These are phyloP conservation scores for Cerioporus squamosus DNA, from an alignment of 1,284 basidiomycete genomes.

Conservation along the genomic window DNA sequence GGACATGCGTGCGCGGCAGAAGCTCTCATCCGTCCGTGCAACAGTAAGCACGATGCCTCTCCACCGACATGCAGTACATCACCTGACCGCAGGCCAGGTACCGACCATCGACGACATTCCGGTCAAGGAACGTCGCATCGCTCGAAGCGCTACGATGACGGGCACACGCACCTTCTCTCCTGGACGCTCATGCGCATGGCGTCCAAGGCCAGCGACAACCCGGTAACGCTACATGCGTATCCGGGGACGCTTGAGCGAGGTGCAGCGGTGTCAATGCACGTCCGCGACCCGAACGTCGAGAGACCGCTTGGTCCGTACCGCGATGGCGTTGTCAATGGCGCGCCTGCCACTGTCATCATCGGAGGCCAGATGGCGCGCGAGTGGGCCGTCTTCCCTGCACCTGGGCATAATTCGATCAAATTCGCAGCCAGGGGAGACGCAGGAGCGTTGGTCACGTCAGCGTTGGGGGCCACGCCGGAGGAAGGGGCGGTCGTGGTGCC, in stretches of 20 bases:
- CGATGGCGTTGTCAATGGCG: slow-evolving; percentile 25
- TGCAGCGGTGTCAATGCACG: slow-evolving; percentile 21
- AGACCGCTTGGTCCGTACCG: slow-evolving; percentile 23
- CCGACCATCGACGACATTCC: slow-evolving; percentile 4
- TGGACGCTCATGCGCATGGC: slow-evolving; percentile 25
- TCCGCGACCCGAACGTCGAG: slow-evolving; percentile 25
- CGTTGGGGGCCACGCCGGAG: slow-evolving; percentile 2
- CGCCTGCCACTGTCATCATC: slow-evolving; percentile 22
- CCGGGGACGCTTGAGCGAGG: slow-evolving; percentile 20
- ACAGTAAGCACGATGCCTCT: slow-evolving; percentile 9
- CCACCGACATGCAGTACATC: background rate
- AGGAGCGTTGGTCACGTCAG: slow-evolving; percentile 19
- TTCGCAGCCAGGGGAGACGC: slow-evolving; percentile 25
- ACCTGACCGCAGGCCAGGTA: background rate
- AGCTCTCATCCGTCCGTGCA: slow-evolving; percentile 23
- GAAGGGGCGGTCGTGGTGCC: slow-evolving; percentile 9
- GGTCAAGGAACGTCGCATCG: background rate
- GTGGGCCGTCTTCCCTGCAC: slow-evolving; percentile 22
- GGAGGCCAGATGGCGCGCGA: slow-evolving; percentile 23
- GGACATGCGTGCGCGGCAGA: slow-evolving; percentile 25
- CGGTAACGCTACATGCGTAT: slow-evolving; percentile 18
- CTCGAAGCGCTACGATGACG: slow-evolving; percentile 1
- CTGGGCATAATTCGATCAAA: slow-evolving; percentile 4
- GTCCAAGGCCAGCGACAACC: slow-evolving; percentile 16
- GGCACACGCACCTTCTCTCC: slow-evolving; percentile 26